Conservation (phyloP, 257 asterid species). For the Solanum piurae region DNA sequence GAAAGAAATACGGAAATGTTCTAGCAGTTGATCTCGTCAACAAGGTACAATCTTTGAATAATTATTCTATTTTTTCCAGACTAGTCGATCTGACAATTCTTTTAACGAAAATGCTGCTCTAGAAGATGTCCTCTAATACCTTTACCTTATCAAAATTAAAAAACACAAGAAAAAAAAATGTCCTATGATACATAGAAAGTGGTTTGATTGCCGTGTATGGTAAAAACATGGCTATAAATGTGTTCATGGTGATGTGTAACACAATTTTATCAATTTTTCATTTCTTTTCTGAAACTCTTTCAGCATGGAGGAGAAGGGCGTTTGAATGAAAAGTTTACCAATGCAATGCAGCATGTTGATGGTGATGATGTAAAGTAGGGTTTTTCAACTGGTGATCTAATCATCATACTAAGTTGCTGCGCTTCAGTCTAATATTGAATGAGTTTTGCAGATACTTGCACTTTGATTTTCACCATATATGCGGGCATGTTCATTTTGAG, state of each 20-base stretch:
- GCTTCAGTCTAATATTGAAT: conserved; percentile 10
- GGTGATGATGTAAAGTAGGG: conserved; percentile 68
- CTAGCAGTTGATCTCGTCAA: conserved; percentile 70
- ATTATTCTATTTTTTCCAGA: background rate
- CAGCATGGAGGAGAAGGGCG: conserved; percentile 92
- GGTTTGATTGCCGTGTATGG: background rate
- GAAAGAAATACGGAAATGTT: conserved; percentile 84
- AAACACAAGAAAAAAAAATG: background rate
- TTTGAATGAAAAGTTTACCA: conserved; percentile 49
- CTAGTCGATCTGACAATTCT: background rate
- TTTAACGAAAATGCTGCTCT: background rate
- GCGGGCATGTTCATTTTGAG: conserved; percentile 76
- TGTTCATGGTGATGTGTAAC: background rate
- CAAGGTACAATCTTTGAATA: conserved; percentile 30
- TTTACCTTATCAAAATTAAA: background rate
- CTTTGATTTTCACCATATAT: conserved; percentile 92
- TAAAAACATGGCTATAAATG: background rate
- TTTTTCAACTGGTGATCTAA: background rate
- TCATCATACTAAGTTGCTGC: background rate
- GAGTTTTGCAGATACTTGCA: conserved; percentile 62
- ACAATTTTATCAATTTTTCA: background rate
- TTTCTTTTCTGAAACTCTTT: background rate
- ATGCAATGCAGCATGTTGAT: conserved; percentile 48
- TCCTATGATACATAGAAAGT: background rate
- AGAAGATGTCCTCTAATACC: background rate